Evolutionary conservation across 495 filamentous ascomycete species (phyloP).

Genomic region (Entonaema liquescens): DNA sequence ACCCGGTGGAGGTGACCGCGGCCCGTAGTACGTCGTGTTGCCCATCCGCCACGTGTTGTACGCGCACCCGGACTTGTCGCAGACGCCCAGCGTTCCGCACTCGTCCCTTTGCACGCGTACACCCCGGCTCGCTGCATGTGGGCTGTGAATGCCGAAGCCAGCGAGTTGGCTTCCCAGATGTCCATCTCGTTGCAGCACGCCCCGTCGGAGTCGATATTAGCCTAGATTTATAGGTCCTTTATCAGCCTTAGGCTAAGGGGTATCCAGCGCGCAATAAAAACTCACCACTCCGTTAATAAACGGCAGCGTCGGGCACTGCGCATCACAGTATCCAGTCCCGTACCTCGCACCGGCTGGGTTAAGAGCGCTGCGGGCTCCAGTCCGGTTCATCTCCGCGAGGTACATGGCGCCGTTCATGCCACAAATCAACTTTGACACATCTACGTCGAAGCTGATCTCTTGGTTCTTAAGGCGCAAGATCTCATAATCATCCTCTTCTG

Average conservation of each 20-base stretch:
- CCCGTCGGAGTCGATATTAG: conserved; percentile 63
- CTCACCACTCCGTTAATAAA: conserved; percentile 72
- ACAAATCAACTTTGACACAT: conserved; percentile 70
- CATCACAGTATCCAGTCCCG: conserved; percentile 81
- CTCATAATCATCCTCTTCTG: conserved; percentile 62
- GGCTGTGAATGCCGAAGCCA: conserved; percentile 65
- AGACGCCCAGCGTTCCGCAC: conserved; percentile 57
- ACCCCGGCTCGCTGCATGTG: conserved; percentile 66
- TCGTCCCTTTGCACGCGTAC: conserved; percentile 59
- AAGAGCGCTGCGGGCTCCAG: conserved; percentile 63
- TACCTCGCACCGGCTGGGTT: conserved; percentile 76
- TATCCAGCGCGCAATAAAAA: conserved; percentile 2
- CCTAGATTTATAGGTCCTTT: conserved; percentile 45
- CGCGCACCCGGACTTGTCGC: conserved; percentile 50
- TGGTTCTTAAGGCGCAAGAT: conserved; percentile 65
- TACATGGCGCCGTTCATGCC: conserved; percentile 79
- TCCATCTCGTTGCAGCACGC: conserved; percentile 80
- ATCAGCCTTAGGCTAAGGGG: conserved; percentile 2
- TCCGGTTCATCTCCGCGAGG: conserved; percentile 69
- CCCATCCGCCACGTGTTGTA: conserved; percentile 46
- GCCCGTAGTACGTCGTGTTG: conserved; percentile 66
- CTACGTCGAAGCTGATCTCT: conserved; percentile 76
- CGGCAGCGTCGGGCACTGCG: conserved; percentile 71
- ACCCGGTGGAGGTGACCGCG: conserved; percentile 35
- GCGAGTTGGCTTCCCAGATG: conserved; percentile 75